Base-by-base conservation (phyloP, 2,329 filamentous ascomycete species). In the Penicillium sp. region DNA sequence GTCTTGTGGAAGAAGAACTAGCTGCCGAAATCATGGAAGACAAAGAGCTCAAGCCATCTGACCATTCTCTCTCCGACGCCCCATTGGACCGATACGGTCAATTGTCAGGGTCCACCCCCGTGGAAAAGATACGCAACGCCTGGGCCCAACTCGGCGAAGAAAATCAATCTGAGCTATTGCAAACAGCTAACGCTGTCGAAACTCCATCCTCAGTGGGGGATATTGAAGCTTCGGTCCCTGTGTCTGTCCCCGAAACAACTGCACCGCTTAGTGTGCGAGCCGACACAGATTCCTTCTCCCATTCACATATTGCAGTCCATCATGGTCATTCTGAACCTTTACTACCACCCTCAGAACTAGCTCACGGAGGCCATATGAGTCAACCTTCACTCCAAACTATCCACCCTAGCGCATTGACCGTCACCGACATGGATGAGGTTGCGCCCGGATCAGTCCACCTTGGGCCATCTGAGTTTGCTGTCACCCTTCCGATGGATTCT, bases 401-500 rank as follows among this genome's bases (percentile, higher is more conserved):
- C 41, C 72, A 74, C 16, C 73, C 73, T 11, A 72, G 71, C 45
- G 72, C 68, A 14, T 66, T 75, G 35, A 68, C 69, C 14, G 66
- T 72, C 11, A 61, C 50, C 8, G 57, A 63, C 37, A 46, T 55
- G 10, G 68, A 71, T 42, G 60, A 70, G 40, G 36, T 49, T n/a
- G 36, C 53, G 14, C 70, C 68, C 17, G 70, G 70, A 9, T 70
- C 71, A 19, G 62, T 76, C 31, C 61, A 66, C 19, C 69, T 77
- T 47, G 73, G 74, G 2, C 67, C 71, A 11, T 69, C 66, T 12
- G 75, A 77, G 56, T 77, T 73, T 58, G 74, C 72, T 17, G 64
- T 77, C 8, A 69, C 73, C 5, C 69, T 77, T 45, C 73, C 75
- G 0, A 76, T 77, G 73, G 75, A 77, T 57, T 73, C 74, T 22